Base-by-base conservation (phyloP, 192 early-diverging fungal genomes). In the Coemansia furcata region DNA sequence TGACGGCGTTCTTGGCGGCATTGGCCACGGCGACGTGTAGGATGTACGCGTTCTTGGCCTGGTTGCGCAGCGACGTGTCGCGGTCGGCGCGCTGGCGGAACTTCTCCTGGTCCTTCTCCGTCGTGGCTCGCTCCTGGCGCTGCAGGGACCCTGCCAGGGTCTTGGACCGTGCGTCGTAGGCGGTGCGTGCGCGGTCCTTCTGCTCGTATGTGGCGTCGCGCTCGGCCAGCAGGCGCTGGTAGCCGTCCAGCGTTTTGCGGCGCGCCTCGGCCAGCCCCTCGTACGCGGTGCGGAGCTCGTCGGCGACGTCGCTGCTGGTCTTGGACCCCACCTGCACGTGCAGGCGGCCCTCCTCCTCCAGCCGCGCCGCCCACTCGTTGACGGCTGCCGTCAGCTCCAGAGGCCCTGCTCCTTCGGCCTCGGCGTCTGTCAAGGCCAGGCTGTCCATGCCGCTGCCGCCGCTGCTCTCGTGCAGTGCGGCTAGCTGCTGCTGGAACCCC, bases 61-160 rank as follows among this genome's bases (percentile, higher is more conserved):
- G 77, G 72, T 79, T 79, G 68, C 77, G 68, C 44, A 46, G 32
- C 32, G 60, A 62, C 2, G 62, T 23, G 61, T 79, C 71, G 42
- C 63, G 67, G 26, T 73, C 77, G 0, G 65, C 68, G 47, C 65
- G 63, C 21, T 68, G 65, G 23, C 77, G 66, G 62, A 71, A 66
- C 43, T 71, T 73, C 15, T 79, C 77, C 65, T 79, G 77, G 66
- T 79, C 77, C 72, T 79, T 79, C 59, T 79, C 77, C 3, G 71
- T 70, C 10, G 72, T 74, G 12, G 77, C 77, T 29, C 77, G 65
- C 66, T 79, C 77, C 40, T 79, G 77, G 47, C 65, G 60, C 67
- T 72, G 68, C 65, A 62, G 77, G 62, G 77, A 71, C 70, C 62
- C 57, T 3, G 12, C 46, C 71, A 79, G 68, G 17, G 65, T 62